Percentiles rank a stretch among this genome's conserved stretches.
phyloP scores from a whole-genome alignment of 139 green algal species.

The Tetradesmus lagerheimii region DNA sequence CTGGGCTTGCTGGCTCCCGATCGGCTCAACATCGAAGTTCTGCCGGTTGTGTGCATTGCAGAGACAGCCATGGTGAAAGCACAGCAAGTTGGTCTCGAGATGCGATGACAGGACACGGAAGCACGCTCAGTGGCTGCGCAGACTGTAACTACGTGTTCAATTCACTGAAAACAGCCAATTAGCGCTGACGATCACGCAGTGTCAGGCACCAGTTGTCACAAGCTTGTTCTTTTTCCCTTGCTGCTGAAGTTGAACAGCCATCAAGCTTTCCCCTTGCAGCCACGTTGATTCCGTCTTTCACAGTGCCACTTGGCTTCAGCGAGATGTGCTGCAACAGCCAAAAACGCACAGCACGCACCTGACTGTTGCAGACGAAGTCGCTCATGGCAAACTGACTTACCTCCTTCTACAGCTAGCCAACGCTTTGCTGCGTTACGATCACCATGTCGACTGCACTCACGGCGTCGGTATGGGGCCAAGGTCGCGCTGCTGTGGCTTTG shows the following conservation, averaged over 20 bases:
- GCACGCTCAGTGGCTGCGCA: background rate
- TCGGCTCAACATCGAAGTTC: background rate
- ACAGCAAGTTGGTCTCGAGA: background rate
- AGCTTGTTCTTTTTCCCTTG: background rate
- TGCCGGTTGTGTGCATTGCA: background rate
- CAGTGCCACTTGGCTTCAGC: background rate
- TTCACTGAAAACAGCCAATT: background rate
- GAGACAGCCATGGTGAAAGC: background rate
- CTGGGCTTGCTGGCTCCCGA: background rate
- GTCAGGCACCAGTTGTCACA: background rate
- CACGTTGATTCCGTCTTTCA: background rate
- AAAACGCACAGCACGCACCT: background rate
- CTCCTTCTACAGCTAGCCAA: no score
- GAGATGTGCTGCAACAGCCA: background rate
- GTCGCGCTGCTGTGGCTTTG: constrained; percentile 12
- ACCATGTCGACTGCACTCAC: background rate
- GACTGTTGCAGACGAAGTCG: background rate
- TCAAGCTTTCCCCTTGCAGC: no score
- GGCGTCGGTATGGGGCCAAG: constrained; percentile 38
- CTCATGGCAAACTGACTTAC: background rate
- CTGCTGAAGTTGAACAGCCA: background rate
- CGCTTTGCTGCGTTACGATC: background rate
- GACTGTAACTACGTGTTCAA: background rate
- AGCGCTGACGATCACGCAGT: background rate
- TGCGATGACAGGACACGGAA: constrained; percentile 11